Percentiles rank a stretch among this genome's conserved stretches.
Conservation (phyloP, 1,284 basidiomycete genomes). For the Mycena citricolor region DNA sequence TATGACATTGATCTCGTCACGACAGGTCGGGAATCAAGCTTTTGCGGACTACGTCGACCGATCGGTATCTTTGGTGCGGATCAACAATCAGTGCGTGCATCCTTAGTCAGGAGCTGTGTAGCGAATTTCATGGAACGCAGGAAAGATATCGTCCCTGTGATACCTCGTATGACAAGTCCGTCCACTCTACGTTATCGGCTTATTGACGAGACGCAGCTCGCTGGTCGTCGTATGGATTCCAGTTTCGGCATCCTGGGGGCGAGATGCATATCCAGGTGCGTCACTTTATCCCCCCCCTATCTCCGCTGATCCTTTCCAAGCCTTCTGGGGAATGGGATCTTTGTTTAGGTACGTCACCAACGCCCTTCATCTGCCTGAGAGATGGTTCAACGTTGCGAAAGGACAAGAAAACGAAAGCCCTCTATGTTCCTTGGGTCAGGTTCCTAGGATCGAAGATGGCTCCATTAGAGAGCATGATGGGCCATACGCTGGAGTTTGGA, state of each 20-base stretch:
- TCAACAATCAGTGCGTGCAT: slow-evolving; percentile 21
- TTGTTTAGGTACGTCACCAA: slow-evolving; percentile 25
- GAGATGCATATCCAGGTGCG: slow-evolving; percentile 33
- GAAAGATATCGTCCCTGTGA: slow-evolving; percentile 17
- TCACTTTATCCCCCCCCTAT: not conserved
- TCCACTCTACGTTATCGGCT: not conserved
- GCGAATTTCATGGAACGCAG: slow-evolving; percentile 1
- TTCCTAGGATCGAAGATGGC: slow-evolving; percentile 48
- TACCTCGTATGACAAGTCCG: slow-evolving; percentile 10
- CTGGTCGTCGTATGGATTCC: slow-evolving; percentile 39
- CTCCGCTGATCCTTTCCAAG: not conserved
- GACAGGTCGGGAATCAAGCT: slow-evolving; percentile 21
- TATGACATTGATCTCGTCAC: not conserved
- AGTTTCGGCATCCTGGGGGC: slow-evolving; percentile 48
- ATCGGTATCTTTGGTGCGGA: slow-evolving; percentile 17
- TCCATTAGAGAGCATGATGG: slow-evolving; percentile 48
- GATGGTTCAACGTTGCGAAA: slow-evolving; percentile 19
- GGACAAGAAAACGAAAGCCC: slow-evolving; percentile 56
- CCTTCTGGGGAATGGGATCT: slow-evolving; percentile 24
- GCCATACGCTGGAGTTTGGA: slow-evolving; percentile 27
- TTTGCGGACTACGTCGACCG: slow-evolving; percentile 19
- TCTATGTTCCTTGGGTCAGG: slow-evolving; percentile 56
- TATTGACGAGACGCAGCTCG: slow-evolving; percentile 7
- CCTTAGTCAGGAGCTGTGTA: not conserved
- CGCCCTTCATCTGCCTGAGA: not conserved